Percentiles rank a stretch among this genome's conserved stretches.
Evolutionary conservation across 2,329 filamentous ascomycete species (phyloP).

Genomic region (Cercospora zeae-maydis): DNA sequence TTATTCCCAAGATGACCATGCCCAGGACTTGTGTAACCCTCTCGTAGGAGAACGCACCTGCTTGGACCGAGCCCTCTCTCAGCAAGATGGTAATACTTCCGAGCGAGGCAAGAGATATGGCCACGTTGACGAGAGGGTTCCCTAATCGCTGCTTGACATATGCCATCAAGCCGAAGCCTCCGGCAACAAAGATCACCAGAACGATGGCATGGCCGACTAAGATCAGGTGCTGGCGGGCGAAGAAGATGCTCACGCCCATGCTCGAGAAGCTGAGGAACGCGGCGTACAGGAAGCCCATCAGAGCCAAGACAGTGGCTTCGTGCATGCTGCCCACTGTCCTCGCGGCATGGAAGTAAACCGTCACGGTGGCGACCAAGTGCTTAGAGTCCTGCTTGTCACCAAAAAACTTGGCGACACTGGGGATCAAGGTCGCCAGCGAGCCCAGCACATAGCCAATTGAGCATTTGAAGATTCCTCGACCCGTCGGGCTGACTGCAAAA

Average conservation of each 20-base stretch:
- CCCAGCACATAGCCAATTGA: constrained; percentile 84
- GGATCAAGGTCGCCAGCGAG: constrained; percentile 79
- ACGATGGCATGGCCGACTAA: constrained; percentile 74
- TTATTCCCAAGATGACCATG: constrained; percentile 76
- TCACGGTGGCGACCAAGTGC: constrained; percentile 88
- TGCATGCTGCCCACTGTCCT: constrained; percentile 85
- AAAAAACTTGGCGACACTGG: constrained; percentile 66
- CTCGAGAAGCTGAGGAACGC: constrained; percentile 72
- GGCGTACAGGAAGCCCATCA: constrained; percentile 75
- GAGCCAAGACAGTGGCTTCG: constrained; percentile 73
- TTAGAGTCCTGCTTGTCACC: constrained; percentile 79
- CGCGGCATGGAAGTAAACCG: constrained; percentile 91
- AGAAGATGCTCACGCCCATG: constrained; percentile 83
- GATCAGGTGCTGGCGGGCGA: constrained; percentile 65
- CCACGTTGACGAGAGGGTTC: constrained; percentile 47
- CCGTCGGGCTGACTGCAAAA: constrained; percentile 58
- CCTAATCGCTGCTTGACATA: constrained; percentile 40
- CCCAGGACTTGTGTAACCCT: constrained; percentile 81
- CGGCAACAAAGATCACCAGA: constrained; percentile 78
- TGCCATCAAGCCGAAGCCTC: constrained; percentile 76
- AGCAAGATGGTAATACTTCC: constrained; percentile 87
- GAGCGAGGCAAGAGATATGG: constrained; percentile 79
- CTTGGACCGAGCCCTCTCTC: constrained; percentile 84
- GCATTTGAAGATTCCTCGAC: constrained; percentile 82
- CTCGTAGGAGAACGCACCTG: constrained; percentile 72